Percentiles rank a stretch among this genome's conserved stretches.
Evolutionary conservation across 495 filamentous ascomycete genomes (phyloP).

Genomic region (Lophiostoma macrostomum): DNA sequence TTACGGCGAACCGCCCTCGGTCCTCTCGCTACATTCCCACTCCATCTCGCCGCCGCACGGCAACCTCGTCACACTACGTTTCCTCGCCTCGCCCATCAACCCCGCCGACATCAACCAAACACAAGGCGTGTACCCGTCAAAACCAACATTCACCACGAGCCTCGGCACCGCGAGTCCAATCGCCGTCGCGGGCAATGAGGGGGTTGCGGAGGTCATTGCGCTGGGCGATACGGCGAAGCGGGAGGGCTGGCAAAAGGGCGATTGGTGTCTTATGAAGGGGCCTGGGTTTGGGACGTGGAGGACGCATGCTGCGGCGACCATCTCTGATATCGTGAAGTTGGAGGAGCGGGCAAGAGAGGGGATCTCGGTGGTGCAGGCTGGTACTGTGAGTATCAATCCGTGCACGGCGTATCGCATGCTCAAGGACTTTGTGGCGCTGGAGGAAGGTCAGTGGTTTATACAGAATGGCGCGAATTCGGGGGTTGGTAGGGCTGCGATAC

Average conservation of each 20-base stretch:
- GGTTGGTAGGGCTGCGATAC: constrained; percentile 84
- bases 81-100: constrained; percentile 90
- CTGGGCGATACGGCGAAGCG: constrained; percentile 56
- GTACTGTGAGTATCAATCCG: constrained; percentile 85
- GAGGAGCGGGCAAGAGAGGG: constrained; percentile 62
- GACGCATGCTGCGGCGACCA: constrained; percentile 70
- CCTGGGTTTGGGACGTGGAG: constrained; percentile 88
- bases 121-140: constrained; percentile 91
- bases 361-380: constrained; percentile 69
- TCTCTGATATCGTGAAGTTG: constrained; percentile 62
- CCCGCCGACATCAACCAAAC: constrained; percentile 96
- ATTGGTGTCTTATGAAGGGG: constrained; percentile 85
- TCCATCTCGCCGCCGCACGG: constrained; percentile 43
- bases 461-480: constrained; percentile 96
- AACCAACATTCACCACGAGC: constrained; percentile 66
- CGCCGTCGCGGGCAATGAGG: constrained; percentile 85
- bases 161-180: constrained; percentile 72
- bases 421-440: constrained; percentile 68
- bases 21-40: constrained; percentile 53
- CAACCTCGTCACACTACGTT: constrained; percentile 57
- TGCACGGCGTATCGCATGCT: constrained; percentile 92
- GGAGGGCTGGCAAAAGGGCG: constrained; percentile 57
- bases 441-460: constrained; percentile 81
- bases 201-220: constrained; percentile 77
- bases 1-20: constrained; percentile 81